These are phyloP conservation scores for Coccomyxa subellipsoidea DNA, from an alignment of 163 green algal genomes.

Conservation along the genomic window DNA sequence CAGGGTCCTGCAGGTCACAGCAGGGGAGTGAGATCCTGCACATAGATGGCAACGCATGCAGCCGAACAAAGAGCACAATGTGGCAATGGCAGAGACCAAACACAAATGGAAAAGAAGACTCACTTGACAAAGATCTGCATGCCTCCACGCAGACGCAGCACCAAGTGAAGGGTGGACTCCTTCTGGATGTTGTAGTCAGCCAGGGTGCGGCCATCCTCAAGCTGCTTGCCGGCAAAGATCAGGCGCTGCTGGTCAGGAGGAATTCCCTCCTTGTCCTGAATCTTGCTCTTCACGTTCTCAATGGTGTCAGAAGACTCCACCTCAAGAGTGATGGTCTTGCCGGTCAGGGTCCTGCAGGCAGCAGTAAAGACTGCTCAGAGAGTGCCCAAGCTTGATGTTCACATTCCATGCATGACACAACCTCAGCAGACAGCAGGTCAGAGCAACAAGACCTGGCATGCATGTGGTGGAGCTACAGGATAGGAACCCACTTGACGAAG, in stretches of 20 bases:
- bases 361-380: too few relatives aligned
- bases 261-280: constrained; percentile 94
- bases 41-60: too few relatives aligned
- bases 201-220: constrained; percentile 87
- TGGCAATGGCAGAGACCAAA: too few relatives aligned
- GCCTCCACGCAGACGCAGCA: constrained; percentile 74
- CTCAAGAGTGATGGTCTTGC: constrained; percentile 96
- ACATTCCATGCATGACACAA: too few relatives aligned
- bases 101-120: too few relatives aligned
- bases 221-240: constrained; percentile 96
- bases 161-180: constrained; percentile 83
- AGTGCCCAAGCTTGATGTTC: too few relatives aligned
- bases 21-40: too few relatives aligned
- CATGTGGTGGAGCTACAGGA: background rate
- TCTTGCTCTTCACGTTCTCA: constrained; percentile 91
- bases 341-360: constrained; percentile 84
- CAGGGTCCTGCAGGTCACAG: too few relatives aligned
- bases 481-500: background rate
- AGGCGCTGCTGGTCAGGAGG: constrained; percentile 79
- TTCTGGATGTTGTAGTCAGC: constrained; percentile 96
- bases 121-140: too few relatives aligned
- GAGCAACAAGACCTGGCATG: background rate
- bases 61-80: too few relatives aligned
- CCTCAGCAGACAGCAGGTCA: constrained; percentile 70
- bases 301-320: constrained; percentile 94